Conservation (phyloP, 2,329 filamentous ascomycete species). For the Penicillium sp. region DNA sequence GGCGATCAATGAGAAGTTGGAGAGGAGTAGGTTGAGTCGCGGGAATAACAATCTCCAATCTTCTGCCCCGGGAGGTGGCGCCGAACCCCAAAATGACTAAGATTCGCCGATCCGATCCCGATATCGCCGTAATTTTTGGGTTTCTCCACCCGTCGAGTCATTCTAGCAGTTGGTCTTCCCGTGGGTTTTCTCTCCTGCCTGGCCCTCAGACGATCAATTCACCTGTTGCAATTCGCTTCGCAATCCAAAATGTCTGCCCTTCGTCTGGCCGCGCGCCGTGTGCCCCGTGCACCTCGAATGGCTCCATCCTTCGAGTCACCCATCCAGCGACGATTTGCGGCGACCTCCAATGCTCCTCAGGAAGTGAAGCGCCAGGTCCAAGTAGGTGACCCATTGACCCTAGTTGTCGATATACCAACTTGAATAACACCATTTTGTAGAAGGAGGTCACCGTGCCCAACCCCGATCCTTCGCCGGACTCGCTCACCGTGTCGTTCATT, state of each 20-base stretch:
- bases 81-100: slow-evolving; percentile 17
- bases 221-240: neutral
- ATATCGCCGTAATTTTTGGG: slow-evolving; percentile 32
- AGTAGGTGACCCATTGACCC: slow-evolving; percentile 18
- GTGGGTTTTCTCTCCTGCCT: slow-evolving; percentile 2
- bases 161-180: slow-evolving; percentile 7
- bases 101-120: slow-evolving; percentile 28
- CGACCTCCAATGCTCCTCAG: slow-evolving; percentile 36
- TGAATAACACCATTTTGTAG: slow-evolving; percentile 33
- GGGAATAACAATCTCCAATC: slow-evolving; percentile 1
- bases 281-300: slow-evolving; percentile 37
- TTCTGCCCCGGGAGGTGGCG: slow-evolving; percentile 16
- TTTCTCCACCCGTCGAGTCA: slow-evolving; percentile 14
- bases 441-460: slow-evolving; percentile 61
- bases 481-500: slow-evolving; percentile 73
- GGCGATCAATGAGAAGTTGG: slow-evolving; percentile 3
- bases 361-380: slow-evolving; percentile 34
- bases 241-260: slow-evolving; percentile 35
- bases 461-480: slow-evolving; percentile 73
- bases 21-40: neutral
- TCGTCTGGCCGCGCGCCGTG: slow-evolving; percentile 41
- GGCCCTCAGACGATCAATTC: slow-evolving; percentile 8
- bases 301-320: slow-evolving; percentile 39
- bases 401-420: neutral
- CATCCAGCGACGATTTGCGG: slow-evolving; percentile 39